These are phyloP conservation scores for Daldinia caldariorum DNA, from an alignment of 495 filamentous ascomycete genomes.

Conservation along the genomic window DNA sequence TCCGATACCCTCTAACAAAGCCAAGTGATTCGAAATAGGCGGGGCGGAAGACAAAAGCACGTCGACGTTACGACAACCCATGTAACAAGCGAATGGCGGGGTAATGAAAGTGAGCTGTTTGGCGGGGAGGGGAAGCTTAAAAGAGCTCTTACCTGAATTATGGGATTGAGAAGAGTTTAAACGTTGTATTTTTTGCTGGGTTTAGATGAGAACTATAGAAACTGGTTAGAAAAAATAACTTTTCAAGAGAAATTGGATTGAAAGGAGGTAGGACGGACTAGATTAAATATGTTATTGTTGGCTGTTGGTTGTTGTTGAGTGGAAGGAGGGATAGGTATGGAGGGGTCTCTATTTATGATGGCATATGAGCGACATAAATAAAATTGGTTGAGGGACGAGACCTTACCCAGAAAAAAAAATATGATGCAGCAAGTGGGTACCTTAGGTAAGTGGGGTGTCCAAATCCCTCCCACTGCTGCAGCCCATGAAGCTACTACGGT, in stretches of 20 bases:
- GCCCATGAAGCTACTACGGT: neutral
- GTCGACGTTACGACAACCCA: conserved; percentile 29
- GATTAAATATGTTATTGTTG: conserved; percentile 43
- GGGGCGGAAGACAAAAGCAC: conserved; percentile 31
- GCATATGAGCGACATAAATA: conserved; percentile 49
- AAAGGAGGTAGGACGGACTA: conserved; percentile 16
- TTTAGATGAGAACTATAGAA: conserved; percentile 16
- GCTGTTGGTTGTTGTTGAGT: conserved; percentile 39
- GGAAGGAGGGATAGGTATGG: conserved; percentile 35
- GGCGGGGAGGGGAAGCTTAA: conserved; percentile 11
- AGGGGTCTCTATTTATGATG: conserved; percentile 46
- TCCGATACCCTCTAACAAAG: conserved; percentile 29
- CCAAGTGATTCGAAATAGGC: conserved; percentile 35
- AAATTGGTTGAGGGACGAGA: conserved; percentile 38
- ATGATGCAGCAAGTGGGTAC: conserved; percentile 35
- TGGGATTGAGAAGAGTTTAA: conserved; percentile 4
- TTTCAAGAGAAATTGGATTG: conserved; percentile 19
- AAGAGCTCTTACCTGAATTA: conserved; percentile 31
- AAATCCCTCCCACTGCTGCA: conserved; percentile 17
- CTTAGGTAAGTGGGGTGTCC: conserved; percentile 42
- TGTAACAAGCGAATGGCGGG: conserved; percentile 34
- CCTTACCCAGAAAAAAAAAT: conserved; percentile 40
- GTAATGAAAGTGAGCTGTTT: conserved; percentile 37
- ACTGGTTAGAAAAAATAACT: conserved; percentile 27
- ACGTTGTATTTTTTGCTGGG: neutral